Base-by-base conservation (phyloP, 306 rosid genomes). In the Carpinus fangiana region DNA sequence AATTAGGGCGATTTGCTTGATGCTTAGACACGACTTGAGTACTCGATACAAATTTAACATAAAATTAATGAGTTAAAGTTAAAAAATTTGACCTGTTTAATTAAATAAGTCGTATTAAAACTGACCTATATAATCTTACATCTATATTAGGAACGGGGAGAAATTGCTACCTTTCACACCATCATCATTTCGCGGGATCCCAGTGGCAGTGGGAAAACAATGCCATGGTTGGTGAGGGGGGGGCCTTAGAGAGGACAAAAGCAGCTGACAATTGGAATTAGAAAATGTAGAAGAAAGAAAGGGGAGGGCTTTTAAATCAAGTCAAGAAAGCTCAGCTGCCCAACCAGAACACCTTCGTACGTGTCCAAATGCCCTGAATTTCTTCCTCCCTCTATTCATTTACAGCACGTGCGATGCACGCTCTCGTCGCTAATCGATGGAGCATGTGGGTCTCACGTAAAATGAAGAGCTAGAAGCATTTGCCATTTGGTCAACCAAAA, bases 271-370 rank as follows among this genome's bases (percentile, higher is more conserved):
- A 2, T 69, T 55, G 18, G 55, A 69, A 77, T 3, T 10, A 20
- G 21, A 26, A 13, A 56, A 21, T 18, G 3, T 21, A 23, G 23
- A 46, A 5, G 14, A 54, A 68, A 23, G 17, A 64, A 61, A 74
- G 8, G 17, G 43, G n/a, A n/a, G n/a, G n/a, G n/a, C n/a, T n/a
- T n/a, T n/a, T n/a, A 74, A 47, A 67, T 45, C 34, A 9, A 73
- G 87, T 86, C 90, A 86, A 88, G 77, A 88, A 88, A 77, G 77
- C 53, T 62, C 82, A 72, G 84, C 87, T 77, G 73, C 81, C 80
- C 78, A 72, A 81, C 81, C 26, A 71, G 21, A 59, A 66, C 54
- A 73, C 23, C 74, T 72, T 77, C 75, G 56, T 41, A 17, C 31
- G 60, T 79, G 86, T 83, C 81, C 70, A 81, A 57, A 79, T 88